A percentile compares a stretch with the other conserved stretches of the same genome.
Conservation (phyloP, 2,329 filamentous ascomycete genomes). For the Penicillium oxalicum region DNA sequence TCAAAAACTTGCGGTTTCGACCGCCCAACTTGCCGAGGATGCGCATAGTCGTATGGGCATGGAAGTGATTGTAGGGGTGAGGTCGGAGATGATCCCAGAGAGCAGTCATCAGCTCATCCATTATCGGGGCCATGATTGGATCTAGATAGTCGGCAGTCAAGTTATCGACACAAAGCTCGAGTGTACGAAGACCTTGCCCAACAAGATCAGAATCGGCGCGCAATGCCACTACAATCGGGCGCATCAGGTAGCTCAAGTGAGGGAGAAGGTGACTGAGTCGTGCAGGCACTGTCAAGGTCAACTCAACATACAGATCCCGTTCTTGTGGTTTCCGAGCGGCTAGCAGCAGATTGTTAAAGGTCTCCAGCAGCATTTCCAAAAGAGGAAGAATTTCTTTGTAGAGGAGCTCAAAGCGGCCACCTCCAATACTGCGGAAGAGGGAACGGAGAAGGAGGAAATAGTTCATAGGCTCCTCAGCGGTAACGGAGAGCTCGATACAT, state of each 20-base stretch:
- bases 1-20: slow-evolving; percentile 92
- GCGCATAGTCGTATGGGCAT: slow-evolving; percentile 94
- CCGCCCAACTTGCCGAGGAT: slow-evolving; percentile 96
- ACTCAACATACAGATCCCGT: slow-evolving; percentile 91
- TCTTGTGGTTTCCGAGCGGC: slow-evolving; percentile 86
- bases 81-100: slow-evolving; percentile 93
- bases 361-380: slow-evolving; percentile 94
- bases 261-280: slow-evolving; percentile 89
- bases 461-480: slow-evolving; percentile 95
- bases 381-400: slow-evolving; percentile 97
- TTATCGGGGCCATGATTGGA: slow-evolving; percentile 97
- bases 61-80: slow-evolving; percentile 92
- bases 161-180: slow-evolving; percentile 97
- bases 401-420: slow-evolving; percentile 91
- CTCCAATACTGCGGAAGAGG: slow-evolving; percentile 91
- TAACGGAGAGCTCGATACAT: slow-evolving; percentile 92
- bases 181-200: slow-evolving; percentile 82
- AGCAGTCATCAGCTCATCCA: slow-evolving; percentile 96
- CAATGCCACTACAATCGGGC: slow-evolving; percentile 90
- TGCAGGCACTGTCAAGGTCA: slow-evolving; percentile 92
- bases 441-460: slow-evolving; percentile 92
- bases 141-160: slow-evolving; percentile 96
- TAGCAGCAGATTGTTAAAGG: slow-evolving; percentile 88
- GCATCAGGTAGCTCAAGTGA: slow-evolving; percentile 94
- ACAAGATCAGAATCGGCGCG: slow-evolving; percentile 89